Percentiles rank a stretch among this genome's conserved stretches.
Conservation (phyloP, 2,329 filamentous ascomycete species). For the Fusarium pininemorale region DNA sequence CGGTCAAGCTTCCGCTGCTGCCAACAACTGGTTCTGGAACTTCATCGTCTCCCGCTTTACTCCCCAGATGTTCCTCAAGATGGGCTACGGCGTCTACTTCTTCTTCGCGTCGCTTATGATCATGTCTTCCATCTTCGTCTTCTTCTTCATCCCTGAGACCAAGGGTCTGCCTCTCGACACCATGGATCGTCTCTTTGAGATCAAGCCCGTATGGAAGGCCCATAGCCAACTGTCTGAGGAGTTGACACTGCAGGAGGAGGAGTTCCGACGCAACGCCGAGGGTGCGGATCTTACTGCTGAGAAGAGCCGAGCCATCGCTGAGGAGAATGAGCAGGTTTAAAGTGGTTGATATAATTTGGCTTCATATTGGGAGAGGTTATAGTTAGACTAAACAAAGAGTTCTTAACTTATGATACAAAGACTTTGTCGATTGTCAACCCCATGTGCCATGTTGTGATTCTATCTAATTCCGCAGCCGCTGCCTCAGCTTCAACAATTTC, state of each 20-base stretch:
- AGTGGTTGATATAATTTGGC: not conserved
- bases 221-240: conserved; percentile 56
- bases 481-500: rapidly evolving
- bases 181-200: conserved; percentile 69
- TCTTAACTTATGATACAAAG: not conserved
- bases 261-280: conserved; percentile 44
- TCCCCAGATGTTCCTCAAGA: conserved; percentile 68
- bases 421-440: rapidly evolving
- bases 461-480: rapidly evolving
- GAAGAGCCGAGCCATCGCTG: conserved; percentile 22
- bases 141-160: conserved; percentile 71
- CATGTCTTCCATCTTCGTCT: conserved; percentile 66
- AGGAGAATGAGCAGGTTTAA: not conserved
- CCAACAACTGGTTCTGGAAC: conserved; percentile 78
- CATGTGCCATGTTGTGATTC: not conserved
- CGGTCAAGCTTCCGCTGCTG: conserved; percentile 75
- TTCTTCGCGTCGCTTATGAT: conserved; percentile 74
- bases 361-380: too few relatives aligned
- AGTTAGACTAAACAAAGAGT: not conserved
- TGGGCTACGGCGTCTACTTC: conserved; percentile 72
- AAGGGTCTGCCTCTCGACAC: conserved; percentile 71
- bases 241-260: conserved; percentile 48
- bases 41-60: conserved; percentile 76
- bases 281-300: conserved; percentile 39
- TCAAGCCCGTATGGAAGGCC: conserved; percentile 56